These are phyloP conservation scores for Daldinia bambusicola DNA, from an alignment of 495 filamentous ascomycete species.

Conservation along the genomic window DNA sequence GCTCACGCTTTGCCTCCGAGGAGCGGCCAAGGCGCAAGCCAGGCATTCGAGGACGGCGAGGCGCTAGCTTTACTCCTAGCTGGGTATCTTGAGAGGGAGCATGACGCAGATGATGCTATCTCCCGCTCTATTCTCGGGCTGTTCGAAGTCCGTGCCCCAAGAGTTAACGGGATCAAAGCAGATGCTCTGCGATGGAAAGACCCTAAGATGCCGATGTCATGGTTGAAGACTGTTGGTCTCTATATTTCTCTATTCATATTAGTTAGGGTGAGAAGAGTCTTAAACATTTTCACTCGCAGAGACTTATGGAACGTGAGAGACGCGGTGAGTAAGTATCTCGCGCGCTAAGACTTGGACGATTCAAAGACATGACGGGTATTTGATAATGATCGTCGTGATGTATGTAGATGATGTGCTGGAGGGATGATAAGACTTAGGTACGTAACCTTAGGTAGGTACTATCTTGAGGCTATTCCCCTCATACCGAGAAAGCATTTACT, in stretches of 20 bases:
- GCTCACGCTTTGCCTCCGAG: slow-evolving; percentile 60
- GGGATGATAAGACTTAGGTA: no score
- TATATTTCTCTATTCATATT: slow-evolving; percentile 21
- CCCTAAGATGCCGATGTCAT: slow-evolving; percentile 35
- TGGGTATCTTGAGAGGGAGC: slow-evolving; percentile 14
- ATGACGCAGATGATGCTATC: slow-evolving; percentile 4
- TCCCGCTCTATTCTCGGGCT: slow-evolving; percentile 21
- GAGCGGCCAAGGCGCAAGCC: slow-evolving; percentile 52
- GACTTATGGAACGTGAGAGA: slow-evolving; percentile 17
- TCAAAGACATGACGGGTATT: background rate
- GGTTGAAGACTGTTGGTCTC: slow-evolving; percentile 15
- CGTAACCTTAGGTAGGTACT: background rate
- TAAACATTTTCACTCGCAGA: slow-evolving; percentile 15
- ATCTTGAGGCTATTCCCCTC: background rate
- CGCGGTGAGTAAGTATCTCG: slow-evolving; percentile 21
- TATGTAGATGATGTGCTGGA: no score
- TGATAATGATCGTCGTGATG: background rate
- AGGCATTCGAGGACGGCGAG: slow-evolving; percentile 52
- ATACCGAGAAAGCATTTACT: background rate
- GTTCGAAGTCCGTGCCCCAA: slow-evolving; percentile 13
- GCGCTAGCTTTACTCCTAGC: slow-evolving; percentile 46
- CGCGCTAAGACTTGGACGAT: background rate
- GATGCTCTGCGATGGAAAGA: slow-evolving; percentile 29
- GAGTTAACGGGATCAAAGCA: slow-evolving; percentile 14
- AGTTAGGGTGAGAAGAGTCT: slow-evolving; percentile 8